Conservation (phyloP, 495 filamentous ascomycete genomes). For the Amniculicola lignicola region DNA sequence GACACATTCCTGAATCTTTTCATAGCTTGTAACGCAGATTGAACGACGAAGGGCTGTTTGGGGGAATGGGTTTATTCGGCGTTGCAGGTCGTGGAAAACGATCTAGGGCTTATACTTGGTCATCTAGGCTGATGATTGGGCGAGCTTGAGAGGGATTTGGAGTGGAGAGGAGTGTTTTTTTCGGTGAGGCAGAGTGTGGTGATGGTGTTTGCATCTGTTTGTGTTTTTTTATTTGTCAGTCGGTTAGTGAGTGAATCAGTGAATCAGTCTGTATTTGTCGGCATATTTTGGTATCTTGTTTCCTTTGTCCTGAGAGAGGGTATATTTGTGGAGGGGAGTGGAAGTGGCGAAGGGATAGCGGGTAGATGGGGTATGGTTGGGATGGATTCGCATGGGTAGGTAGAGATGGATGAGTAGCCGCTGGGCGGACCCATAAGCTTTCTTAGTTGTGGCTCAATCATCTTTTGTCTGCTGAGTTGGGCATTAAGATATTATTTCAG, state of each 20-base stretch:
- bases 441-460: constrained; percentile 5
- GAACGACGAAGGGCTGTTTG: constrained; percentile 21
- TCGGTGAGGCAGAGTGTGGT: background rate
- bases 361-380: no score
- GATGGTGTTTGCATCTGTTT: constrained; percentile 1
- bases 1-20: background rate
- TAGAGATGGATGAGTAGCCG: constrained; percentile 9
- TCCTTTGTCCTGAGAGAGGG: background rate
- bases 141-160: background rate
- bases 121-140: background rate
- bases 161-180: background rate
- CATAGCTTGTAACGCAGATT: constrained; percentile 27
- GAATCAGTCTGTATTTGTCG: background rate
- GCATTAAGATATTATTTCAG: constrained; percentile 20
- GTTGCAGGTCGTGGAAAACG: no score
- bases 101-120: background rate
- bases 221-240: constrained; percentile 8
- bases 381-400: background rate
- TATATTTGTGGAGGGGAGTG: background rate
- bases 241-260: no score
- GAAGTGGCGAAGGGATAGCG: no score
- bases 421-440: constrained; percentile 20
- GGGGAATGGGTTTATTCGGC: no score
- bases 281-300: constrained; percentile 4
- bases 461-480: constrained; percentile 20